Evolutionary conservation across 2,329 filamentous ascomycete genomes (phyloP).

Genomic region (Xenoacremonium recifei): DNA sequence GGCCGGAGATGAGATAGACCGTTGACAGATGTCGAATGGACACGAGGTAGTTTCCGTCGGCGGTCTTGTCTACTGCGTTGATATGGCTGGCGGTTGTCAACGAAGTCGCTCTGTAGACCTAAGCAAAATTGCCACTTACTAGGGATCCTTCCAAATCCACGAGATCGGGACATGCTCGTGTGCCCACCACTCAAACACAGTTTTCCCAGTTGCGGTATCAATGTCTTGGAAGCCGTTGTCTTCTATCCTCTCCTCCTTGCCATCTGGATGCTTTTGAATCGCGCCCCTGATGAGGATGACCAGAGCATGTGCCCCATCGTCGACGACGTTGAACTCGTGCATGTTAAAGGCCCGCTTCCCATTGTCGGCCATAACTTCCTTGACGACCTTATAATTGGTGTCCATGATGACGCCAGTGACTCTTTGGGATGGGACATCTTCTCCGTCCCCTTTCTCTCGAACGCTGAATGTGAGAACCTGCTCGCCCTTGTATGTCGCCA

Average conservation of each 20-base stretch:
- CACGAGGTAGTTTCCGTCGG: conserved; percentile 27
- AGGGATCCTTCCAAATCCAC: conserved; percentile 8
- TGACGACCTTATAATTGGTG: too few relatives aligned
- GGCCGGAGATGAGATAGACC: conserved; percentile 32
- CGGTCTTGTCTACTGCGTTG: conserved; percentile 38
- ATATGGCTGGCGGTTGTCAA: too few relatives aligned
- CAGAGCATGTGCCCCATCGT: conserved; percentile 50
- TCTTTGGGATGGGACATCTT: conserved; percentile 45
- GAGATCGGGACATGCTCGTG: too few relatives aligned
- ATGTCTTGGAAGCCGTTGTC: conserved; percentile 11
- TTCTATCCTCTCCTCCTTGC: conserved; percentile 51
- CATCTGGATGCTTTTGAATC: conserved; percentile 43
- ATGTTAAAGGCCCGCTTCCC: too few relatives aligned
- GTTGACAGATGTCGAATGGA: conserved; percentile 21
- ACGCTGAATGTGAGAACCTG: conserved; percentile 51
- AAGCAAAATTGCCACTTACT: conserved; percentile 7
- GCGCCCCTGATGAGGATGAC: conserved; percentile 48
- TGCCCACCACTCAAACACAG: conserved; percentile 14
- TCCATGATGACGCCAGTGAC: too few relatives aligned
- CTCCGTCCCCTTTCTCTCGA: conserved; percentile 51
- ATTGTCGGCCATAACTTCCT: too few relatives aligned
- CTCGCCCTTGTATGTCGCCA: conserved; percentile 45
- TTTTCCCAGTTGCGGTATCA: conserved; percentile 14
- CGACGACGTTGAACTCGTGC: conserved; percentile 54
- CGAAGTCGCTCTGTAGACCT: too few relatives aligned